Evolutionary conservation across 75 land plant species (phyloP).

Genomic region (Cupressus sempervirens): DNA sequence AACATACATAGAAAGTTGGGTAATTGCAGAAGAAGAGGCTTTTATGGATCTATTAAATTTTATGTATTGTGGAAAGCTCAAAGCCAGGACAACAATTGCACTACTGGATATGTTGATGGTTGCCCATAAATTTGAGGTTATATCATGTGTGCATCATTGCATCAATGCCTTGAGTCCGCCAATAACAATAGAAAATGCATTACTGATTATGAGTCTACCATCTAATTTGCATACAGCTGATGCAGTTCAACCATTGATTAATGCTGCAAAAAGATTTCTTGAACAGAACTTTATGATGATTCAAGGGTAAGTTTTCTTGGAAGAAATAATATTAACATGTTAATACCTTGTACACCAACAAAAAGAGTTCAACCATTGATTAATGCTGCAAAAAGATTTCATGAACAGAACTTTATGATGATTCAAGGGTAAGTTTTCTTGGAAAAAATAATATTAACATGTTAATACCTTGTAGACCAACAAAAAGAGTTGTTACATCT

Average conservation of each 20-base stretch:
- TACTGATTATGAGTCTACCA: conserved; percentile 38
- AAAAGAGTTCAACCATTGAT: neutral
- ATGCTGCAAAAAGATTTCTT: neutral
- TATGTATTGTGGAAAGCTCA: conserved; percentile 20
- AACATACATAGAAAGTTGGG: neutral
- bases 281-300: neutral
- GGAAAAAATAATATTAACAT: neutral
- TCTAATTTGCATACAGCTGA: conserved; percentile 31
- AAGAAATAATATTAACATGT: too few species aligned
- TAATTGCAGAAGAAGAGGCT: conserved; percentile 36
- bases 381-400: neutral
- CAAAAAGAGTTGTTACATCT: neutral
- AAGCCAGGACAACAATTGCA: conserved; percentile 7
- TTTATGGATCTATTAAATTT: conserved; percentile 44
- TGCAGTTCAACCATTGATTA: neutral
- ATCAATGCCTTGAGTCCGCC: conserved; percentile 27
- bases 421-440: neutral
- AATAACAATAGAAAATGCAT: conserved; percentile 40
- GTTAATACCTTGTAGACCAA: neutral
- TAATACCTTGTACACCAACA: too few species aligned
- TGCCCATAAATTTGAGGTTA: conserved; percentile 51
- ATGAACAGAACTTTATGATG: neutral
- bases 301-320: neutral
- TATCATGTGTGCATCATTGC: conserved; percentile 41
- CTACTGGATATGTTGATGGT: conserved; percentile 42